Base-by-base conservation (phyloP, 2,329 filamentous ascomycete species). In the Cytospora paraplurivora region DNA sequence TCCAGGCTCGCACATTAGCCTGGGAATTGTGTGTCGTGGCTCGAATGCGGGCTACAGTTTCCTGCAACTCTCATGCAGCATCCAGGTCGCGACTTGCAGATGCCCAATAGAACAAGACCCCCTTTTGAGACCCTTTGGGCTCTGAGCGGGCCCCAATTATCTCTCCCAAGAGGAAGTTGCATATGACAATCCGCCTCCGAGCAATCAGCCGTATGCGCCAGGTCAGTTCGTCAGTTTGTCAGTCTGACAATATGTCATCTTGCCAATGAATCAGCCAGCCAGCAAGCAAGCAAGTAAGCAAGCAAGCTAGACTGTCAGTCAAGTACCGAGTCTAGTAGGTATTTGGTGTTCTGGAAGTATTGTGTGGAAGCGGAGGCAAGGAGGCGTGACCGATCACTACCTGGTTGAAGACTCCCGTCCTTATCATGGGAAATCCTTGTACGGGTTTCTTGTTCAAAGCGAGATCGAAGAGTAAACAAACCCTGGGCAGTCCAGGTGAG, bases 21-120 rank as follows among this genome's bases (percentile, higher is more conserved):
- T 69, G 71, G 71, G 71, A 71, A 68, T 68, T 66, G 38, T 70
- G 69, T 76, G 75, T 76, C 75, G 75, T 77, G 75, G 75, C 75
- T 76, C 75, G 75, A 76, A 75, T 77, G 75, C 75, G 71, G 72
- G 71, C 71, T 65, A 59, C 58, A 67, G 59, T 69, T 68, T 64
- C 52, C 64, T 53, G 64, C 58, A 38, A 61, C 64, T 59, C 62
- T 62, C 55, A 66, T 66, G 64, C 64, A 66, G 64, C 64, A 61
- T 66, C 64, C 64, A 66, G 61, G 61, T 60, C 50, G 49, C 58
- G 57, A 44, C 57, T 59, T 66, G 64, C 64, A 66, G 44, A 58
- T 52, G 53, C 50, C 64, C 64, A 66, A 66, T 66, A 17, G 51
- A 47, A 66, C 33, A 57, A 57, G 55, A 47, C 33, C 53, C 49